These are phyloP conservation scores for Ceratocystis lukuohia DNA, from an alignment of 2,329 filamentous ascomycete genomes.

Conservation along the genomic window DNA sequence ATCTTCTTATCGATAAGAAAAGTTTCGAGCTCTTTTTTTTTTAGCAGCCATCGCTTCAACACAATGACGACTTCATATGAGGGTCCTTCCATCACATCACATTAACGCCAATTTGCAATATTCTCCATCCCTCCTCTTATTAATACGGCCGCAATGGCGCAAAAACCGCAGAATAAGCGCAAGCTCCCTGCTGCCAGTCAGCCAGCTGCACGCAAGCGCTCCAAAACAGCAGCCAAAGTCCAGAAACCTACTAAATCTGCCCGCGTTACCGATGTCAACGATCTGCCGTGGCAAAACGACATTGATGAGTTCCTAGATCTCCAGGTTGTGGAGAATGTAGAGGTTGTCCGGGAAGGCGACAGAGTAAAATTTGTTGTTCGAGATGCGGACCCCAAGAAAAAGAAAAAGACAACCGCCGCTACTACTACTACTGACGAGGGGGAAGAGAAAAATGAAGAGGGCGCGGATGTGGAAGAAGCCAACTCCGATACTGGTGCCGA, in stretches of 20 bases:
- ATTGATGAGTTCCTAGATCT: constrained; percentile 88
- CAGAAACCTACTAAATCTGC: constrained; percentile 23
- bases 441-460: constrained; percentile 51
- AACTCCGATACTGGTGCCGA: constrained; percentile 20
- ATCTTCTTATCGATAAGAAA: constrained; percentile 7
- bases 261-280: constrained; percentile 30
- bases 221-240: constrained; percentile 18
- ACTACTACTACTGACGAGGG: constrained; percentile 24
- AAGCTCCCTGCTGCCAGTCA: constrained; percentile 7
- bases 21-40: background rate
- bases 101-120: background rate
- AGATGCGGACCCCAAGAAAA: constrained; percentile 20
- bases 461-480: constrained; percentile 25
- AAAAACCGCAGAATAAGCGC: constrained; percentile 12
- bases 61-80: background rate
- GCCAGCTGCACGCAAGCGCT: constrained; percentile 8
- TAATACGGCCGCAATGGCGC: background rate
- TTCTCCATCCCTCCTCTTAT: too few species aligned
- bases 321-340: constrained; percentile 83
- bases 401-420: constrained; percentile 12
- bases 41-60: background rate
- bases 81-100: too few species aligned
- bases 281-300: constrained; percentile 55
- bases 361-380: constrained; percentile 42
- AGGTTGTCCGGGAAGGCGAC: constrained; percentile 57